Conservation (phyloP, 202 grass and related monocot species). For the Digitaria exilis region DNA sequence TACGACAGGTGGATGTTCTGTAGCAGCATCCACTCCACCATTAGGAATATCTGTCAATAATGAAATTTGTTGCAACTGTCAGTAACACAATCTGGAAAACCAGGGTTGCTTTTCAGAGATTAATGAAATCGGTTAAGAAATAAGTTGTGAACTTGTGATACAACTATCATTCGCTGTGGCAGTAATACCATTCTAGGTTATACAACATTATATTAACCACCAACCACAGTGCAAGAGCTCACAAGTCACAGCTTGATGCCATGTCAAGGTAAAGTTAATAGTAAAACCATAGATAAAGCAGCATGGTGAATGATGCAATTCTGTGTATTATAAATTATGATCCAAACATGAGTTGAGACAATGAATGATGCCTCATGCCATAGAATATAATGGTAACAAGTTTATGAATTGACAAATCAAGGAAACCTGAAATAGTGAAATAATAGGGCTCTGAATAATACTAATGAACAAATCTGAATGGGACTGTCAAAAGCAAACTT, state of each 20-base stretch:
- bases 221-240: not conserved
- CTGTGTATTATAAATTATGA: not conserved
- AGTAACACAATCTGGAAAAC: not conserved
- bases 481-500: not conserved
- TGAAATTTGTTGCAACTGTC: slow-evolving; percentile 7
- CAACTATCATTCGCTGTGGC: not conserved
- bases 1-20: slow-evolving; percentile 34
- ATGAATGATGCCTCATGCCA: not conserved
- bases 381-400: not conserved
- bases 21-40: slow-evolving; percentile 34
- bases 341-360: not conserved
- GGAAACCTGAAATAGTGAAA: not conserved
- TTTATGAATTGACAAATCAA: not conserved
- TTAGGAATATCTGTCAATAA: slow-evolving; percentile 40
- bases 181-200: not conserved
- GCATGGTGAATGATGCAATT: not conserved
- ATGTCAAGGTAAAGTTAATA: not conserved
- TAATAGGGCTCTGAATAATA: not conserved
- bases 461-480: not conserved
- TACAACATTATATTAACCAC: not conserved
- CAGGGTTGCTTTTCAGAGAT: not conserved
- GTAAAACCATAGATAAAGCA: not conserved
- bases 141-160: not conserved
- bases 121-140: not conserved
- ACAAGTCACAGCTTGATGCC: not conserved